Evolutionary conservation across 2,329 filamentous ascomycete species (phyloP), one percentile per base, ranked within the genome.

Genomic region (Pestalotiopsis sp.): DNA sequence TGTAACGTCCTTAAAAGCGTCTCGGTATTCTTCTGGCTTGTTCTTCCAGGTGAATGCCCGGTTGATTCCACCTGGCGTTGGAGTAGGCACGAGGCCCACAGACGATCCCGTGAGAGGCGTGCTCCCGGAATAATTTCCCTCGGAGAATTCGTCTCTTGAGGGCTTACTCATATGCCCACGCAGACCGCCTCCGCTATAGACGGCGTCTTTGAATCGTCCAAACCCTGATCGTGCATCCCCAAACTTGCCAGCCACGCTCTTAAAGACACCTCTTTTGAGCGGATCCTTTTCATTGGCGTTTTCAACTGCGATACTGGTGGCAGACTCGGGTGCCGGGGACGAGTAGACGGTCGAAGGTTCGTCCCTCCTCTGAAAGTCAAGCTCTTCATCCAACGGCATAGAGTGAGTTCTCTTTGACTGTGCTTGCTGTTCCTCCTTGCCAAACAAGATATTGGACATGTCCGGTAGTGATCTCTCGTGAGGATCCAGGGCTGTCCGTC

Each of bases 161-260:
- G 84, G 83, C 14, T 86, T 85, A 72, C 79, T 84, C 61, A 76
- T 74, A 69, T 91, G 88, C 1, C 87, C 85, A 71, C 84, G 84
- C n/a, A 85, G 77, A 12, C 82, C 82, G 14, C 85, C 84, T 1
- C 93, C 93, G 45, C 75, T 77, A 59, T 77, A 78, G 45, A 97
- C 92, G 2, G 91, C 93, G 76, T 95, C 94, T 76, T 95, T 95
- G 78, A 98, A 94, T 45, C 93, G 90, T 1, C 92, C 93, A 68
- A 97, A 86, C 0, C 94, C 94, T 68, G 92, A 94, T 61, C 92
- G 90, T 60, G 94, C 93, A 79, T 97, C 94, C 71, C 88, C 92
- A 77, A 93, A 92, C 72, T 92, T 92, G 4, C 89, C 93, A 2
- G 92, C 92, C 17, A 96, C 93, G 70, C 91, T 92, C 78, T 93